Conservation (phyloP, 345 rosid genomes). For the Orychophragmus violaceus region DNA sequence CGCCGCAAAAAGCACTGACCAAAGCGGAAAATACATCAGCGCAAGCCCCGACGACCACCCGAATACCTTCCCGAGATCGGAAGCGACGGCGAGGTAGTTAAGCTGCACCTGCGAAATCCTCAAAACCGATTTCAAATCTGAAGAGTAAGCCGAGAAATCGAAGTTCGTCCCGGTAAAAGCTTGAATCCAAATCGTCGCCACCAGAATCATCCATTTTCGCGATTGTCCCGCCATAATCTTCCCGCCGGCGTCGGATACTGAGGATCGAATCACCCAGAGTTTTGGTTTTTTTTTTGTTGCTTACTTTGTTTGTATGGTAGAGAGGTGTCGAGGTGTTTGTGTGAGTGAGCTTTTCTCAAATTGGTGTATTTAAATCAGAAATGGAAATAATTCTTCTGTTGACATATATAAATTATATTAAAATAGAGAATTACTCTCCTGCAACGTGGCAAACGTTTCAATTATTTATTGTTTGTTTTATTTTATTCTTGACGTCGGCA, state of each 20-base stretch:
- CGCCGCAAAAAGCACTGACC: constrained; percentile 67
- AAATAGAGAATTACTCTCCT: background rate
- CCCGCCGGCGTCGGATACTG: background rate
- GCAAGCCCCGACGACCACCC: constrained; percentile 97
- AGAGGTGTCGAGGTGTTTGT: constrained; percentile 4
- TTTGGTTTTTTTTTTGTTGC: background rate
- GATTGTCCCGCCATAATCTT: constrained; percentile 69
- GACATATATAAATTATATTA: too few relatives aligned
- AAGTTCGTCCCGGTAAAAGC: constrained; percentile 94
- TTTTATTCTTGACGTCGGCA: too few relatives aligned
- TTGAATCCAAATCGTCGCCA: constrained; percentile 89
- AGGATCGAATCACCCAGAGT: background rate
- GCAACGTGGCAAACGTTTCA: constrained; percentile 2
- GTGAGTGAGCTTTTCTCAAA: background rate
- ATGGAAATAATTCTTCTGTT: background rate
- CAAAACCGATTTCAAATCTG: constrained; percentile 55
- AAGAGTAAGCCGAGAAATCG: too few relatives aligned
- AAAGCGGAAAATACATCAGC: constrained; percentile 59
- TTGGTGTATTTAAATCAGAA: background rate
- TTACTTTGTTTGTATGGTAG: constrained; percentile 16
- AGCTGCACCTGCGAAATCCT: constrained; percentile 85
- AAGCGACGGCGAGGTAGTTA: constrained; percentile 84
- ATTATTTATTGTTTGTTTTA: too few relatives aligned
- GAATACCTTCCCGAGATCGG: constrained; percentile 82
- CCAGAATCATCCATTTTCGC: constrained; percentile 90